A percentile compares a stretch with the other conserved stretches of the same genome.
Conservation (phyloP, 192 early-diverging fungal genomes). For the Mortierella hygrophila region DNA sequence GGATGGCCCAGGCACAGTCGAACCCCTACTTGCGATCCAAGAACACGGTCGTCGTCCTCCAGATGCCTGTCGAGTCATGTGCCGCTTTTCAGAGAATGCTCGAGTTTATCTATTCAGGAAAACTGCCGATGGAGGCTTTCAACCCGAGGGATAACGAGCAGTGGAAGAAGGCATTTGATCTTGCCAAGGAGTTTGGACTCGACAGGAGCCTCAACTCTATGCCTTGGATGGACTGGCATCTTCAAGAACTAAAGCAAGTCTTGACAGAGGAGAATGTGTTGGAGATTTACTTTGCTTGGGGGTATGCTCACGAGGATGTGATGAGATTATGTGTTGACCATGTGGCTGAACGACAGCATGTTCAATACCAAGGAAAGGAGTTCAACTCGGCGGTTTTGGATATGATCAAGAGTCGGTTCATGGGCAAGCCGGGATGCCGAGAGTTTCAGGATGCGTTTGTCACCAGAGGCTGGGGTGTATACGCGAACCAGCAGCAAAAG, state of each 20-base stretch:
- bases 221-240: slow-evolving; percentile 39
- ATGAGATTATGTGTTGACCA: slow-evolving; percentile 18
- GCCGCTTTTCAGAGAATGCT: slow-evolving; percentile 27
- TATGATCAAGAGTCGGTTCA: slow-evolving; percentile 5
- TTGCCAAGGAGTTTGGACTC: slow-evolving; percentile 27
- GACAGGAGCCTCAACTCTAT: not conserved
- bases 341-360: slow-evolving; percentile 20
- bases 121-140: slow-evolving; percentile 9
- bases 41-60: not conserved
- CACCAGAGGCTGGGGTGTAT: slow-evolving; percentile 3
- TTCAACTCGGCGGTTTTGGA: slow-evolving; percentile 13
- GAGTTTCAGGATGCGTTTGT: slow-evolving; percentile 43
- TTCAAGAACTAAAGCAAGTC: slow-evolving; percentile 4
- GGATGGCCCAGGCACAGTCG: slow-evolving; percentile 13
- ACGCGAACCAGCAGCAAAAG: slow-evolving; percentile 11
- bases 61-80: slow-evolving; percentile 1
- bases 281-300: slow-evolving; percentile 46
- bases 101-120: slow-evolving; percentile 41
- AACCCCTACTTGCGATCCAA: slow-evolving; percentile 26
- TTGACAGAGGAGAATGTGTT: slow-evolving; percentile 37
- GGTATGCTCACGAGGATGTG: slow-evolving; percentile 6
- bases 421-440: slow-evolving; percentile 6
- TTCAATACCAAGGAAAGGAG: not conserved
- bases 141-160: slow-evolving; percentile 6
- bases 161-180: slow-evolving; percentile 24